Conservation (phyloP, 2,329 filamentous ascomycete species). For the Incumbomyces lentus region DNA sequence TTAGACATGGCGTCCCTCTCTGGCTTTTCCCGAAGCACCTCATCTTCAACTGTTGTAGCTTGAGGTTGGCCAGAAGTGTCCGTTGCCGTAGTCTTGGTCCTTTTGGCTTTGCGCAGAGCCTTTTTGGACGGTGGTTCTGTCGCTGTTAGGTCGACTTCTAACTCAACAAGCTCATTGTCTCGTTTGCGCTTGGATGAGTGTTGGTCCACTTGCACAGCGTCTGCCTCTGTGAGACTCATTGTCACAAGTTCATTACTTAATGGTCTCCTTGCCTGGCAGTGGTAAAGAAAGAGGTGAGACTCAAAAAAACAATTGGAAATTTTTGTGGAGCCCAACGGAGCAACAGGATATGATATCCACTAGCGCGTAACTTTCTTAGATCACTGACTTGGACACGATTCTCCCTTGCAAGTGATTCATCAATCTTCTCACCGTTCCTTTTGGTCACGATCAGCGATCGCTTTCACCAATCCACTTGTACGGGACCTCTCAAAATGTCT, state of each 20-base stretch:
- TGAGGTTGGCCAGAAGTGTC: slow-evolving; percentile 9
- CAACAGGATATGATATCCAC: not conserved
- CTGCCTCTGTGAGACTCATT: slow-evolving; percentile 13
- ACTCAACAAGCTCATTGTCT: slow-evolving; percentile 38
- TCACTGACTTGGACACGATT: too few species aligned
- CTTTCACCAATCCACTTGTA: too few species aligned
- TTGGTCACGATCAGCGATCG: not conserved
- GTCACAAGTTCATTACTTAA: not conserved
- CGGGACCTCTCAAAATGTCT: not conserved
- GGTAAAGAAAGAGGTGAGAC: too few species aligned
- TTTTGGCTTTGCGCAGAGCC: slow-evolving; percentile 79
- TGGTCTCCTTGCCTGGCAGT: not conserved
- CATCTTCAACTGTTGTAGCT: not conserved
- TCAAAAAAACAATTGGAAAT: not conserved
- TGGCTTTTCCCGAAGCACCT: not conserved
- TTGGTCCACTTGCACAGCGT: not conserved
- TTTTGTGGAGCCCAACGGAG: slow-evolving; percentile 1
- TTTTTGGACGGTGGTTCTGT: slow-evolving; percentile 95
- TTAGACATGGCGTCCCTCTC: slow-evolving; percentile 27
- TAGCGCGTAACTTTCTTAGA: slow-evolving; percentile 1
- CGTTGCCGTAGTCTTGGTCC: slow-evolving; percentile 33
- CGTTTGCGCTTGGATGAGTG: slow-evolving; percentile 13
- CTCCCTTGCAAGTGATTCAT: not conserved
- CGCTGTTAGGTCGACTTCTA: slow-evolving; percentile 81
- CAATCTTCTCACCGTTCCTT: not conserved